Conservation (phyloP, 106 monocot species). For the Allium fistulosum region DNA sequence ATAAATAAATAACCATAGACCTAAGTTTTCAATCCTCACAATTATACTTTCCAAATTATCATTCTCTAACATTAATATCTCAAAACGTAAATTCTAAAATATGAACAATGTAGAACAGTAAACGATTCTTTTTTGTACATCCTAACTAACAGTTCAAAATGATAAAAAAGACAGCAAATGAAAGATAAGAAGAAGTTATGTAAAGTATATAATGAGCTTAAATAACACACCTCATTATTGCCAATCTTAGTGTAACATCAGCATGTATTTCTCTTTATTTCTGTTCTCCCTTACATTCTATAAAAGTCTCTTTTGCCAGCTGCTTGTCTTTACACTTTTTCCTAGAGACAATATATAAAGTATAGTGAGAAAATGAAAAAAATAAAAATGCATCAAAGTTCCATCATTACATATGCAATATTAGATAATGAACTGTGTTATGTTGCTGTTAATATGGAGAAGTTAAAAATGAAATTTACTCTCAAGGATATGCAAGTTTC, state of each 20-base stretch:
- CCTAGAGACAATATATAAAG: background rate
- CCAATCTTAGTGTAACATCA: constrained; percentile 1
- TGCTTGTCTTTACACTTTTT: background rate
- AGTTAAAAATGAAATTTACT: too few species aligned
- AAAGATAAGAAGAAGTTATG: background rate
- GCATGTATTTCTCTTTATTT: background rate
- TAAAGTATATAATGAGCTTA: background rate
- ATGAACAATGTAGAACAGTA: too few species aligned
- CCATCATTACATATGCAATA: constrained; percentile 11
- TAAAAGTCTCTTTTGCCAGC: background rate
- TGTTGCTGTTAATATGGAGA: too few species aligned
- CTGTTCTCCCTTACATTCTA: background rate
- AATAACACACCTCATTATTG: background rate
- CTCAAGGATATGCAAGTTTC: too few species aligned
- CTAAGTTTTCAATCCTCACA: too few species aligned
- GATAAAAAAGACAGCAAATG: background rate
- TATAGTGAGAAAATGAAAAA: background rate
- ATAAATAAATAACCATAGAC: too few species aligned
- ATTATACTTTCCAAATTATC: too few species aligned
- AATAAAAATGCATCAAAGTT: constrained; percentile 35
- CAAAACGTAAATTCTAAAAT: too few species aligned
- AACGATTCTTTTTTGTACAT: too few species aligned
- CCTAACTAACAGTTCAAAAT: background rate
- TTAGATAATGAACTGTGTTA: too few species aligned
- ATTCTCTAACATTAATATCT: too few species aligned